A percentile compares a stretch with the other conserved stretches of the same genome.
Conservation (phyloP, 768 basidiomycete genomes). For the Lactarius hengduanensis region DNA sequence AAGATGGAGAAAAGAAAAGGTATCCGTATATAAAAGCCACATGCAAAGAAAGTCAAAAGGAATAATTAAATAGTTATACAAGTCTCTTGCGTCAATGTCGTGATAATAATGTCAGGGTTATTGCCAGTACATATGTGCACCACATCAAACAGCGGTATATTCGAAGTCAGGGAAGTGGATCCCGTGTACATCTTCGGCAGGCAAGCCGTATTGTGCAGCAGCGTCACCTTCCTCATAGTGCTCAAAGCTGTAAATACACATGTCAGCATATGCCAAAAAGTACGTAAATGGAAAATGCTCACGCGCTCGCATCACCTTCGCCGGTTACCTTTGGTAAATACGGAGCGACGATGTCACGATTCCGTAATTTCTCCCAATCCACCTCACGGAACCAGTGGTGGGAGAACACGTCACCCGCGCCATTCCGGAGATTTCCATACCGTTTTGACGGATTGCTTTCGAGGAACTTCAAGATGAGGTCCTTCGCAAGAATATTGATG, state of each 20-base stretch:
- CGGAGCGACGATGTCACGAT: conserved; percentile 89
- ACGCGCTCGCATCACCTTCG: conserved; percentile 96
- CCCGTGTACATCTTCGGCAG: conserved; percentile 61
- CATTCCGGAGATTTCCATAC: conserved; percentile 85
- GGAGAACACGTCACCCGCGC: conserved; percentile 87
- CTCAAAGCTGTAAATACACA: conserved; percentile 57
- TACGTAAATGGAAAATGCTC: conserved; percentile 37
- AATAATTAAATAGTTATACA: conserved; percentile 21
- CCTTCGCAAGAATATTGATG: conserved; percentile 73
- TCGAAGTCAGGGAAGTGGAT: conserved; percentile 76
- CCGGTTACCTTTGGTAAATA: conserved; percentile 90
- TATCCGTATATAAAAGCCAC: conserved; percentile 14
- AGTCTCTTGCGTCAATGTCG: conserved; percentile 20
- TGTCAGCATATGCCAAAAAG: conserved; percentile 3
- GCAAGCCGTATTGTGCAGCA: conserved; percentile 55
- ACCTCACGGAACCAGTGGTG: conserved; percentile 96
- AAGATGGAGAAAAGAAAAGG: not conserved
- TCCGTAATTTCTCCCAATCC: conserved; percentile 78
- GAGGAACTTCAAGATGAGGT: conserved; percentile 88
- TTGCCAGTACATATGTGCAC: not conserved
- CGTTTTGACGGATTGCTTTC: conserved; percentile 85
- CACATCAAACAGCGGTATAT: conserved; percentile 46
- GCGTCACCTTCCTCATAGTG: conserved; percentile 75
- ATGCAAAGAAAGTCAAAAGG: conserved; percentile 3
- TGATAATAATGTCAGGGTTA: conserved; percentile 17